Percentiles rank a stretch among this genome's conserved stretches.
Conservation (phyloP, 495 filamentous ascomycete genomes). For the Penicillium fimorum region DNA sequence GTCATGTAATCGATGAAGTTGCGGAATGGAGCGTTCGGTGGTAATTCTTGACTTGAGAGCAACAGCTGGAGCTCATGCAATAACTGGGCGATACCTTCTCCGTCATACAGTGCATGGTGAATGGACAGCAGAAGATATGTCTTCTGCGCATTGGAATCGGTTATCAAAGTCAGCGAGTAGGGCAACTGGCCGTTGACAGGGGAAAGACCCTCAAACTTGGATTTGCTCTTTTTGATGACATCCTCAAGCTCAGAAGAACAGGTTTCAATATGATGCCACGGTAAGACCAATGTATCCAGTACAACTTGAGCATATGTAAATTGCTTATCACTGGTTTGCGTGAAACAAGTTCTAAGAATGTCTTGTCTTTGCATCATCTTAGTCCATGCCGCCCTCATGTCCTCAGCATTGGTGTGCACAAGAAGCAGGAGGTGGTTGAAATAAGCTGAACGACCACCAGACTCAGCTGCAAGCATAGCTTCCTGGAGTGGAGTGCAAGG, state of each 20-base stretch:
- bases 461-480: conserved; percentile 67
- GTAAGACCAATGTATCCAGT: conserved; percentile 28
- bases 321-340: conserved; percentile 46
- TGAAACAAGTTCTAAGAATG: conserved; percentile 64
- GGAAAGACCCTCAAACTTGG: conserved; percentile 21
- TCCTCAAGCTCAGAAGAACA: conserved; percentile 15
- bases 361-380: conserved; percentile 54
- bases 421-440: conserved; percentile 55
- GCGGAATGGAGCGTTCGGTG: conserved; percentile 25
- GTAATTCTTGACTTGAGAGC: conserved; percentile 44
- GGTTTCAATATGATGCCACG: conserved; percentile 23
- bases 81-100: conserved; percentile 62
- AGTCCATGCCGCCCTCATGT: conserved; percentile 47
- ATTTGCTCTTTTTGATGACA: conserved; percentile 23
- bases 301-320: conserved; percentile 61
- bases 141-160: conserved; percentile 13
- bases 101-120: conserved; percentile 84
- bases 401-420: conserved; percentile 41
- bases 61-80: conserved; percentile 62
- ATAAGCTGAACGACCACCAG: conserved; percentile 42
- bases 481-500: conserved; percentile 83
- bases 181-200: conserved; percentile 28
- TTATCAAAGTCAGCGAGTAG: conserved; percentile 29
- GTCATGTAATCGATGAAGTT: conserved; percentile 50
- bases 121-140: conserved; percentile 56